Percentiles rank a stretch among this genome's conserved stretches.
Conservation (phyloP, 176 grass and related monocot species). For the Bonia amplexicaulis region DNA sequence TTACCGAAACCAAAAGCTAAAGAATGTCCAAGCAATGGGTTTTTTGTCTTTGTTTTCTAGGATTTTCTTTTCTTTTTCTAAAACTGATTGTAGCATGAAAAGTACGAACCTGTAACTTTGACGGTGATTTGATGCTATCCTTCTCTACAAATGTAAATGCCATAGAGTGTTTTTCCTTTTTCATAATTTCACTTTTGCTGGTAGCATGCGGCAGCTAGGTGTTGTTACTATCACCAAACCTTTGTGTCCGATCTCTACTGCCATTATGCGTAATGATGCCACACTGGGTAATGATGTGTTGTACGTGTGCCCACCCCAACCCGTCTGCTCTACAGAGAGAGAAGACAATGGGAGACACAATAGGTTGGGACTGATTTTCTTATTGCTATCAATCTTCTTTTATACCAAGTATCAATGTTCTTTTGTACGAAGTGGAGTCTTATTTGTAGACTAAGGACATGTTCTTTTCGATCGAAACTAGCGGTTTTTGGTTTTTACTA, state of each 20-base stretch:
- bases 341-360: no score
- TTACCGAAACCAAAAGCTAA: no score
- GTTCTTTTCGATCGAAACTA: no score
- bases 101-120: not conserved
- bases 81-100: not conserved
- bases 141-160: not conserved
- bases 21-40: not conserved
- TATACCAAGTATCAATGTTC: no score
- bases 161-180: not conserved
- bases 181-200: not conserved
- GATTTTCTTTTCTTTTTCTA: not conserved
- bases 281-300: not conserved
- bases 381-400: no score
- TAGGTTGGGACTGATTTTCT: no score
- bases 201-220: not conserved
- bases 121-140: no score
- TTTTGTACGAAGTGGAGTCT: no score
- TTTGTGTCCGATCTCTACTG: not conserved
- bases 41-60: not conserved
- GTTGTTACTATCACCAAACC: not conserved
- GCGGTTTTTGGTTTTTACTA: no score
- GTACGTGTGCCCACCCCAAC: not conserved
- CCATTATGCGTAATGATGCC: slow-evolving; percentile 1
- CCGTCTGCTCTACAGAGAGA: not conserved
- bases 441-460: no score